phyloP scores from a whole-genome alignment of 805 yeast species.

The Torulaspora maleeae region DNA sequence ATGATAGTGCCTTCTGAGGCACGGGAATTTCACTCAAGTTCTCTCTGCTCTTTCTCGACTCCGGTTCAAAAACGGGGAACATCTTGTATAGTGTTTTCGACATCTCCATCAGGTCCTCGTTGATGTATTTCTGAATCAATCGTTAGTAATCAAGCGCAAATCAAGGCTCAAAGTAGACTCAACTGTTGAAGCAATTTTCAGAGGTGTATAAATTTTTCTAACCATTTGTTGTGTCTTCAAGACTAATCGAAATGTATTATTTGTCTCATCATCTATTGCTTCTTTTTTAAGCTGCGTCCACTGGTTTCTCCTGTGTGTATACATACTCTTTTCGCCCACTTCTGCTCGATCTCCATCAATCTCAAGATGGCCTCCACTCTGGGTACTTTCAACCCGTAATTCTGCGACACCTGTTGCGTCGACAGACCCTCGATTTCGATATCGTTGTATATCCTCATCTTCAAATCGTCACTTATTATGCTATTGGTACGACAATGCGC shows the following conservation, averaged over 20 bases:
- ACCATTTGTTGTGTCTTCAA: conserved; percentile 64
- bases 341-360: conserved; percentile 59
- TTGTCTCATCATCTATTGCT: conserved; percentile 44
- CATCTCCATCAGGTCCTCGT: conserved; percentile 55
- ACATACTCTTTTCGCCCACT: conserved; percentile 60
- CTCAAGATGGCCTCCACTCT: conserved; percentile 84
- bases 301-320: conserved; percentile 3
- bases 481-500: conserved; percentile 62
- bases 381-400: conserved; percentile 74
- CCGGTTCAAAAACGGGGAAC: conserved; percentile 67
- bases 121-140: conserved; percentile 41
- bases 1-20: conserved; percentile 73
- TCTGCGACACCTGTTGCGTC: conserved; percentile 69
- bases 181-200: conserved; percentile 11
- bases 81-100: conserved; percentile 61
- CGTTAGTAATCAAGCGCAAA: conserved; percentile 1
- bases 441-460: conserved; percentile 55
- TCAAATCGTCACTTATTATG: conserved; percentile 54
- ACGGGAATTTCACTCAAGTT: conserved; percentile 92
- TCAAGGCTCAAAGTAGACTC: neutral
- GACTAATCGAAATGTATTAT: conserved; percentile 59
- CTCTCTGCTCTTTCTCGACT: conserved; percentile 42
- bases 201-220: conserved; percentile 34
- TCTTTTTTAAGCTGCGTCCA: neutral
- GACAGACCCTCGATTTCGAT: conserved; percentile 49